A percentile compares a stretch with the other conserved stretches of the same genome.
Evolutionary conservation across 805 yeast genomes (phyloP).

Genomic region (Scheffersomyces lignosus): DNA sequence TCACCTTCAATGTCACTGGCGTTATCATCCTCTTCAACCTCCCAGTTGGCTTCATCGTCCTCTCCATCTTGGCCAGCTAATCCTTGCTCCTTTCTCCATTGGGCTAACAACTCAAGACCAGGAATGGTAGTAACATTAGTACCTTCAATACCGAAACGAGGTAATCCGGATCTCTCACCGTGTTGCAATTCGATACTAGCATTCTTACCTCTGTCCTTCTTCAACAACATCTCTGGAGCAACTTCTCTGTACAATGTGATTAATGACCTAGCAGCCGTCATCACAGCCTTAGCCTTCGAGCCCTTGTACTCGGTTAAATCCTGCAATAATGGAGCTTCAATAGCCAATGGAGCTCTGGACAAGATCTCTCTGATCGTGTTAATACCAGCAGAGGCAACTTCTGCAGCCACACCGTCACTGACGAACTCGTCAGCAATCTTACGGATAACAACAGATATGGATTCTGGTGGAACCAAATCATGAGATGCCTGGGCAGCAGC

Average conservation of each 20-base stretch:
- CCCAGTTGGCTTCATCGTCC: conserved; percentile 59
- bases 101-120: conserved; percentile 84
- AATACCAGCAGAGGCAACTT: conserved; percentile 97
- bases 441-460: conserved; percentile 73
- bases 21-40: conserved; percentile 47
- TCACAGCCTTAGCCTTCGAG: conserved; percentile 90
- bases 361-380: conserved; percentile 93
- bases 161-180: conserved; percentile 45
- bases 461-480: conserved; percentile 96
- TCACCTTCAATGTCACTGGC: conserved; percentile 74
- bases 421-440: conserved; percentile 97
- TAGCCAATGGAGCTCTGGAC: conserved; percentile 91
- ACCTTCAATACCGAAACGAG: conserved; percentile 74
- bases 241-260: conserved; percentile 86
- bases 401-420: conserved; percentile 96
- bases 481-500: conserved; percentile 96
- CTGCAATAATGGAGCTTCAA: conserved; percentile 82
- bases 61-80: conserved; percentile 44
- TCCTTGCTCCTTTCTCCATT: conserved; percentile 74
- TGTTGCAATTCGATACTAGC: conserved; percentile 81
- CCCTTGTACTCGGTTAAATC: conserved; percentile 90
- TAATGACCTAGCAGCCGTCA: conserved; percentile 90
- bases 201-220: conserved; percentile 89
- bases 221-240: conserved; percentile 91
- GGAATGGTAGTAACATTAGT: conserved; percentile 71